Evolutionary conservation across 164 flowering plant species (phyloP), one percentile per base, ranked within the genome.

Genomic region (Nelumbo lutea): DNA sequence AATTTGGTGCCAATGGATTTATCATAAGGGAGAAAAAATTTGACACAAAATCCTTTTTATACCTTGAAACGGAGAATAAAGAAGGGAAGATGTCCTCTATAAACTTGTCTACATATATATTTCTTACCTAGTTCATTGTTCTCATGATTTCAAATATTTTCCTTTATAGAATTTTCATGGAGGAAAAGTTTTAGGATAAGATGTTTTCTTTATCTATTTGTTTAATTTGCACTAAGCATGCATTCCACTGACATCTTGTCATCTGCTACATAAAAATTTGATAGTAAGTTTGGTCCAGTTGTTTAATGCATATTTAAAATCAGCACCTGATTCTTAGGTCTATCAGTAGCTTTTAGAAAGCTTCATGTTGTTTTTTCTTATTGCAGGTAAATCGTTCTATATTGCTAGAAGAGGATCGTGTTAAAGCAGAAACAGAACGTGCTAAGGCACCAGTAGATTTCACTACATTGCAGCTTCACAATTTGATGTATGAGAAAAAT

Each of bases 361-460:
- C 15, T 11, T 56, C 57, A 15, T 46, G 46, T 60, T 65, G 64
- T 2, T 43, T 56, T 59, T 7, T 11, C 52, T 50, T 71, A 15
- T 65, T 67, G 51, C 78, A 92, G 99, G 87, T 81, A 40, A 96
- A 93, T 60, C 88, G 98, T 10, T 68, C 86, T 4, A 93, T 96
- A 57, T 79, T 96, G 83, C 75, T 90, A 7, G 92, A 93, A 75
- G 99, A 96, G 76, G 99, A 93, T 56, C 84, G 79, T 27, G 85
- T 87, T 51, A 96, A 93, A 69, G 81, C 87, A 3, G 96, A 87
- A 75, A 91, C 99, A 13, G 99, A 93, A 68, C 79, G 80, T 13
- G 98, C 95, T n/a, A 96, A 93, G 75, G 87, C 90, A 45, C 96
- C 98, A 0, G 98, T 96, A 50, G 98, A 96, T 80, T 90, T 86